phyloP scores from a whole-genome alignment of 2,329 filamentous ascomycete genomes.

The Hirsutella rhossiliensis region DNA sequence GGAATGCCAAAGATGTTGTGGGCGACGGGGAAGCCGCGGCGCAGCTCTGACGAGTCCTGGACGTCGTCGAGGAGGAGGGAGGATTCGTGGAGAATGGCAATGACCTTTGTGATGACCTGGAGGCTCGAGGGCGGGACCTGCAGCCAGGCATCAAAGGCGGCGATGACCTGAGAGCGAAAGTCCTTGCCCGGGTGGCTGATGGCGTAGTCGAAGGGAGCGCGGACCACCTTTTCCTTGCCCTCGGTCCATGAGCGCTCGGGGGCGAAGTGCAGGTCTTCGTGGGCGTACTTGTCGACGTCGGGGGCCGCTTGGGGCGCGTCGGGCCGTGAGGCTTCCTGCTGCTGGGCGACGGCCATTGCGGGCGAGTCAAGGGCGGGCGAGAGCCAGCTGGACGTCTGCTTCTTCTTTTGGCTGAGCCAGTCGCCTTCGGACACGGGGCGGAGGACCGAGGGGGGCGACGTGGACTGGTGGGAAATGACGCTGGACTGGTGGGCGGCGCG shows the following conservation, averaged over 20 bases:
- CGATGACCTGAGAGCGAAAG: slow-evolving; percentile 68
- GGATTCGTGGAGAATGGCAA: slow-evolving; percentile 78
- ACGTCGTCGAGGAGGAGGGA: slow-evolving; percentile 81
- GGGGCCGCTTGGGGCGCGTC: slow-evolving; percentile 21
- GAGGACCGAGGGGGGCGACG: slow-evolving; percentile 18
- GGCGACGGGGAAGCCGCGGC: slow-evolving; percentile 69
- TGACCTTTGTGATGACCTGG: slow-evolving; percentile 63
- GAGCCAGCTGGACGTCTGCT: slow-evolving; percentile 1
- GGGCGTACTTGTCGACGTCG: slow-evolving; percentile 40
- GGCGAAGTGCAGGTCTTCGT: slow-evolving; percentile 41
- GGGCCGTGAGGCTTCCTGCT: slow-evolving; percentile 16
- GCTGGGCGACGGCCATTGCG: slow-evolving; percentile 15
- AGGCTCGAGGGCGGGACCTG: slow-evolving; percentile 60
- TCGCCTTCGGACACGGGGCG: slow-evolving; percentile 47
- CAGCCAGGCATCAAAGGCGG: slow-evolving; percentile 71
- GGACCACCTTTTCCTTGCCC: slow-evolving; percentile 66
- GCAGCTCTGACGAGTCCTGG: slow-evolving; percentile 66
- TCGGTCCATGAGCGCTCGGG: slow-evolving; percentile 48
- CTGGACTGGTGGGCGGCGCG: slow-evolving; percentile 4
- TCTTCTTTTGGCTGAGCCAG: slow-evolving; percentile 36
- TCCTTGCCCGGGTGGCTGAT: slow-evolving; percentile 72
- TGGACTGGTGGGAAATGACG: slow-evolving; percentile 5
- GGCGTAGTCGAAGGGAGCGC: slow-evolving; percentile 73
- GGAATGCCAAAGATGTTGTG: slow-evolving; percentile 76
- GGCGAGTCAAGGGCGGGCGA: background rate